Evolutionary conservation across 1,139 yeast genomes (phyloP).

Genomic region (Protomyces inundatus): DNA sequence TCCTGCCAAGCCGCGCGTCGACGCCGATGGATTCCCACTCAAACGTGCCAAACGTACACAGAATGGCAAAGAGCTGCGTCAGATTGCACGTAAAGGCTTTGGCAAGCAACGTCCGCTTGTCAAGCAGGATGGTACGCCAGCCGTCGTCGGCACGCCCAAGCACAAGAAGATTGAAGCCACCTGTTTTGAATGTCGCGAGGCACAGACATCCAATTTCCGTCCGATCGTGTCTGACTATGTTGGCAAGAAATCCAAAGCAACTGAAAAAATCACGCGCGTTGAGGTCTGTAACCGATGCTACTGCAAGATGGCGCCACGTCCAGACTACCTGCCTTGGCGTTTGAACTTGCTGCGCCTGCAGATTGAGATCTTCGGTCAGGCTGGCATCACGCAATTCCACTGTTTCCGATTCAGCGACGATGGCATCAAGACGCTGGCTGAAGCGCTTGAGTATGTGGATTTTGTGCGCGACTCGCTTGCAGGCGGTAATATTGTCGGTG

Average conservation of each 20-base stretch:
- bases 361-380: conserved; percentile 8
- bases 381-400: conserved; percentile 6
- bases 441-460: conserved; percentile 3
- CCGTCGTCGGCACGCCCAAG: conserved; percentile 1
- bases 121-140: neutral
- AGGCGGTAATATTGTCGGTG: conserved; percentile 8
- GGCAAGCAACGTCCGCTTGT: neutral
- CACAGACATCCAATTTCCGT: conserved; percentile 22
- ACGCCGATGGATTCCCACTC: neutral
- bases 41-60: neutral
- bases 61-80: neutral
- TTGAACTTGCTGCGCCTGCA: conserved; percentile 15
- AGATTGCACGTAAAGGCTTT: neutral
- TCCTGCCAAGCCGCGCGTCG: neutral
- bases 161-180: conserved; percentile 11
- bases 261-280: conserved; percentile 7
- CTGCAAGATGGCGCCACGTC: conserved; percentile 24
- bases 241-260: conserved; percentile 20
- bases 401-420: neutral
- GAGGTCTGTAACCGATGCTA: conserved; percentile 22
- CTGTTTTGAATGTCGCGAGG: conserved; percentile 17
- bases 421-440: neutral
- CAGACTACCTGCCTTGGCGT: conserved; percentile 19
- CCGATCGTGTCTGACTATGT: conserved; percentile 24
- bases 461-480: neutral